phyloP scores from a whole-genome alignment of 2,329 filamentous ascomycete genomes.

The Fusarium albosuccineum region DNA sequence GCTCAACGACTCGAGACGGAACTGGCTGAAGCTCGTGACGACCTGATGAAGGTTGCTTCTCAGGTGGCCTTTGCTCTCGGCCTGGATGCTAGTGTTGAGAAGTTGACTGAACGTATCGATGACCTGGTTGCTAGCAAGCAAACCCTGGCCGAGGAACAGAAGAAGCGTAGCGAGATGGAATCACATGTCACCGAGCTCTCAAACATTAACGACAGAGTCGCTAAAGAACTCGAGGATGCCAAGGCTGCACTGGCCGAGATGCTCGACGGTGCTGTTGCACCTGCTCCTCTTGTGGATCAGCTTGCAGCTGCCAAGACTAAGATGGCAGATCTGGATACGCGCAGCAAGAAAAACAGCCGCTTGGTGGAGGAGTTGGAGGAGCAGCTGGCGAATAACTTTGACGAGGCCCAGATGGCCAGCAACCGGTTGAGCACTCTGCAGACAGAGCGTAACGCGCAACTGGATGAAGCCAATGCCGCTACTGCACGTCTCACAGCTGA shows the following conservation, averaged over 20 bases:
- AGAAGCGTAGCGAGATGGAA: slow-evolving; percentile 69
- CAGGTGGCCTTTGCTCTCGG: slow-evolving; percentile 72
- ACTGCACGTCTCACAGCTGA: slow-evolving; percentile 75
- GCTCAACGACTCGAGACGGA: slow-evolving; percentile 71
- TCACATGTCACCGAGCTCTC: slow-evolving; percentile 67
- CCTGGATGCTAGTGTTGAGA: slow-evolving; percentile 75
- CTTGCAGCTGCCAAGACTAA: slow-evolving; percentile 74
- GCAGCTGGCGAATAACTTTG: slow-evolving; percentile 94
- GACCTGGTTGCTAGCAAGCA: slow-evolving; percentile 70
- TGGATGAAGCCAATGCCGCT: slow-evolving; percentile 82
- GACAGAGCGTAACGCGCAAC: slow-evolving; percentile 77
- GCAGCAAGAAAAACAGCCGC: slow-evolving; percentile 91
- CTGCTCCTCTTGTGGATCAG: slow-evolving; percentile 66
- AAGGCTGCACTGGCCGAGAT: slow-evolving; percentile 67
- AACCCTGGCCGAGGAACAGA: slow-evolving; percentile 69
- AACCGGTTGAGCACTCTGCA: slow-evolving; percentile 89
- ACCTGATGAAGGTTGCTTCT: slow-evolving; percentile 73
- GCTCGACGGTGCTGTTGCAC: slow-evolving; percentile 60
- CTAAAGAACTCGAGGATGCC: slow-evolving; percentile 72
- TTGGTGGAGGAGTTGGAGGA: slow-evolving; percentile 97
- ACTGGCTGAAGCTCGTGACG: slow-evolving; percentile 73
- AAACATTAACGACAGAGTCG: slow-evolving; percentile 68
- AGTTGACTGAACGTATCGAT: slow-evolving; percentile 73
- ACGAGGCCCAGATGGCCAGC: slow-evolving; percentile 86
- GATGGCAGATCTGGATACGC: slow-evolving; percentile 70